Base-by-base conservation (phyloP, 208 protist species). In the Sergeia podlipaevii region DNA sequence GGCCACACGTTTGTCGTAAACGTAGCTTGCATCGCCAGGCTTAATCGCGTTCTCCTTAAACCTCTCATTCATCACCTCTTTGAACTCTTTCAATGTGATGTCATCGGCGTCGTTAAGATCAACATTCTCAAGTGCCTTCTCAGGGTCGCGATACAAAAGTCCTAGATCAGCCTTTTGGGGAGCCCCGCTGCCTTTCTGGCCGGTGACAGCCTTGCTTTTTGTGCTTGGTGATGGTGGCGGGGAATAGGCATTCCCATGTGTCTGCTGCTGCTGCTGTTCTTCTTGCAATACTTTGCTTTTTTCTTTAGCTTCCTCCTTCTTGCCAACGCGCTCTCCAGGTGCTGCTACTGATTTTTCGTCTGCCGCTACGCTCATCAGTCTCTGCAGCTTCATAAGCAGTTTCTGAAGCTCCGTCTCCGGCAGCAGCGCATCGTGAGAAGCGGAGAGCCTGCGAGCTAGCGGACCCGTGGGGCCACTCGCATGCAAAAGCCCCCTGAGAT, bases 101-200 rank as follows among this genome's bases (percentile, higher is more conserved):
- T 94, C 87, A 59, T 94, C 87, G 5, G 85, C 87, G 43, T 89
- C 77, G 57, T 96, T 92, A 23, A 96, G 65, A 51, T 96, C 90
- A 7, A 94, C 89, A 45, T 96, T 90, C 2, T 82, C 49, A 17
- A 95, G 61, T 7, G 89, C 89, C 3, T 70, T 67, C n/a, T 89
- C 85, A 0, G 89, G 89, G 46, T 95, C 80, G 21, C 85, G 89
- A 54, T 93, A 95, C 37, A 95, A 78, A 27, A 95, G 64, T 3
- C 85, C 82, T 20, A 95, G n/a, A 48, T 95, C 85, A 8, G 89
- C 89, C 73, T 92, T 89, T 47, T 90, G 80, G n/a, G n/a, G n/a
- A n/a, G n/a, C n/a, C n/a, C n/a, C n/a, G n/a, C n/a, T n/a, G n/a
- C n/a, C n/a, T n/a, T n/a, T n/a, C n/a, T n/a, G n/a, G n/a, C n/a